Percentiles rank a stretch among this genome's conserved stretches.
These are phyloP conservation scores for Suillus plorans DNA, from an alignment of 768 basidiomycete genomes.

Conservation along the genomic window DNA sequence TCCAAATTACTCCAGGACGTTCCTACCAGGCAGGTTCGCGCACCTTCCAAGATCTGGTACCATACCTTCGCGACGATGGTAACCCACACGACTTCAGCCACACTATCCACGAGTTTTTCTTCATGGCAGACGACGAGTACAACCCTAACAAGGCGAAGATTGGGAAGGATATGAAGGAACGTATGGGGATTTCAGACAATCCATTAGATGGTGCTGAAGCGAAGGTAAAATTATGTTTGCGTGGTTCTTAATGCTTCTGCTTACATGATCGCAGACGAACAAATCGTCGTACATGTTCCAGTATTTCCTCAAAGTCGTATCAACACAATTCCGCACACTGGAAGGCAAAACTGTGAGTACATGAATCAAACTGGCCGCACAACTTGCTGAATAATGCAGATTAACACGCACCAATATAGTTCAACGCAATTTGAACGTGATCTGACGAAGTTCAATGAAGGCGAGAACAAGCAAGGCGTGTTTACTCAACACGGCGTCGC, in stretches of 20 bases:
- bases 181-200: constrained; percentile 69
- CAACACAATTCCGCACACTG: constrained; percentile 88
- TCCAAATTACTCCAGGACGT: constrained; percentile 91
- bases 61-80: constrained; percentile 86
- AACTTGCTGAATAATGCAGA: constrained; percentile 34
- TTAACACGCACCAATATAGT: constrained; percentile 93
- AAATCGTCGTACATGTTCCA: constrained; percentile 95
- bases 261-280: constrained; percentile 48
- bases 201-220: constrained; percentile 72
- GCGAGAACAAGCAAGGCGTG: constrained; percentile 61
- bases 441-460: constrained; percentile 59
- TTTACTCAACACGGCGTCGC: constrained; percentile 70
- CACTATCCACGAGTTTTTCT: constrained; percentile 75
- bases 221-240: constrained; percentile 42
- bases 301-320: constrained; percentile 98
- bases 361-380: not conserved
- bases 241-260: constrained; percentile 2
- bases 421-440: constrained; percentile 97
- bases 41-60: constrained; percentile 86
- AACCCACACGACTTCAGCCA: constrained; percentile 95
- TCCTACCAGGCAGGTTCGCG: constrained; percentile 88
- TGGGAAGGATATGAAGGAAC: constrained; percentile 63
- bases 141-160: constrained; percentile 62
- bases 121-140: constrained; percentile 81
- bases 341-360: constrained; percentile 64